These are phyloP conservation scores for Salix suchowensis DNA, from an alignment of 345 rosid genomes.

Conservation along the genomic window DNA sequence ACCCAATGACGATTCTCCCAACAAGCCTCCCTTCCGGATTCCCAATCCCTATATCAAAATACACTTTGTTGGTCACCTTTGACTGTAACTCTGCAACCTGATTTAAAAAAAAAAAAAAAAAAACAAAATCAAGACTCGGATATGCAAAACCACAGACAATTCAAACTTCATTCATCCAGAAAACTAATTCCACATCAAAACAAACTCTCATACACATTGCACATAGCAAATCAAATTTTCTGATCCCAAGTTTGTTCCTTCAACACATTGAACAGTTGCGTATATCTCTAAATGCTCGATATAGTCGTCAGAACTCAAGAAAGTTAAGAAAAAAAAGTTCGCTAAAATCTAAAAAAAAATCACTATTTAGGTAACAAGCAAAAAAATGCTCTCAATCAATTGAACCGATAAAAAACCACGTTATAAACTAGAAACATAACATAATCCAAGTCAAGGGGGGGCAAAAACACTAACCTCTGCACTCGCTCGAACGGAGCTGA, in stretches of 20 bases:
- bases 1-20: conserved; percentile 86
- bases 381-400: background rate
- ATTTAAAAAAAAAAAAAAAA: background rate
- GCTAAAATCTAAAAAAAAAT: background rate
- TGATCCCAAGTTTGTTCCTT: background rate
- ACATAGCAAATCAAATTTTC: background rate
- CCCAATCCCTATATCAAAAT: conserved; percentile 88
- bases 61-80: conserved; percentile 84
- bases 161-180: background rate
- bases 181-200: background rate
- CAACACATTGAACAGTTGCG: background rate
- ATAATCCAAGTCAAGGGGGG: background rate
- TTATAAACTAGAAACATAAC: background rate
- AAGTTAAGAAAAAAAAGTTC: background rate
- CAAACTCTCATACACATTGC: background rate
- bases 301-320: background rate
- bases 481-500: conserved; percentile 50
- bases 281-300: background rate
- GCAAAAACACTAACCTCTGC: conserved; percentile 50
- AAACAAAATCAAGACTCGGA: background rate
- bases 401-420: background rate
- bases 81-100: conserved; percentile 60
- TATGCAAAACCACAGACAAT: background rate
- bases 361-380: background rate
- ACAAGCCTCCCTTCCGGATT: conserved; percentile 83